A percentile compares a stretch with the other conserved stretches of the same genome.
These are phyloP conservation scores for Cystofilobasidium ferigula DNA, from an alignment of 768 basidiomycete genomes.

Conservation along the genomic window DNA sequence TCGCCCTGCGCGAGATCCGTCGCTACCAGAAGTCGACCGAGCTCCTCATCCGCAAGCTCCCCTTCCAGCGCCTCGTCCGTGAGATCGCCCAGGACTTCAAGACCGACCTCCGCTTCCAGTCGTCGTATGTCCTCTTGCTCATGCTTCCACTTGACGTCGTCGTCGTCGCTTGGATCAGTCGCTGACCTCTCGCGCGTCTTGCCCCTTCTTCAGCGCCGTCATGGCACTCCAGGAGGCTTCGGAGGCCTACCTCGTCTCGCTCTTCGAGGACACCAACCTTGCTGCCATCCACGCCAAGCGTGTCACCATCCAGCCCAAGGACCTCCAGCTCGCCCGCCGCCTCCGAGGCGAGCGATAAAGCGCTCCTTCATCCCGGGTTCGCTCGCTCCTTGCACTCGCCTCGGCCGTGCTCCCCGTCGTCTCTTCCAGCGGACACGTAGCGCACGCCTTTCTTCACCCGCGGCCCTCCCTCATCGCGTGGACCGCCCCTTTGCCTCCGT, in stretches of 20 bases:
- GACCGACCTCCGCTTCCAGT: conserved; percentile 45
- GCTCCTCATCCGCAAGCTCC: conserved; percentile 52
- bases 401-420: too few relatives aligned
- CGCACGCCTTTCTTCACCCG: too few relatives aligned
- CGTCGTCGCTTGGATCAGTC: neutral
- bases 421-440: too few relatives aligned
- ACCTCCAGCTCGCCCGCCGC: conserved; percentile 73
- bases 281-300: conserved; percentile 54
- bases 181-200: neutral
- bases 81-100: conserved; percentile 28
- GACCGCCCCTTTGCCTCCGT: too few relatives aligned
- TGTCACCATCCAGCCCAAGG: conserved; percentile 76
- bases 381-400: too few relatives aligned
- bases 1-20: conserved; percentile 96
- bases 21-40: conserved; percentile 64
- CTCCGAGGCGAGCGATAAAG: conserved; percentile 73
- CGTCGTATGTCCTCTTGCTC: conserved; percentile 37
- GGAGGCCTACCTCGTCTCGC: conserved; percentile 59
- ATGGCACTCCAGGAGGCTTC: conserved; percentile 58
- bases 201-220: conserved; percentile 44
- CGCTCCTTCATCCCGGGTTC: conserved; percentile 27
- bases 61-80: conserved; percentile 30
- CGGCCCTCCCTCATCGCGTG: too few relatives aligned
- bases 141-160: too few relatives aligned
- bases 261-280: conserved; percentile 60